Evolutionary conservation across 331 rosid species (phyloP), one percentile per base, ranked within the genome.

Genomic region (Quercus tomentella): DNA sequence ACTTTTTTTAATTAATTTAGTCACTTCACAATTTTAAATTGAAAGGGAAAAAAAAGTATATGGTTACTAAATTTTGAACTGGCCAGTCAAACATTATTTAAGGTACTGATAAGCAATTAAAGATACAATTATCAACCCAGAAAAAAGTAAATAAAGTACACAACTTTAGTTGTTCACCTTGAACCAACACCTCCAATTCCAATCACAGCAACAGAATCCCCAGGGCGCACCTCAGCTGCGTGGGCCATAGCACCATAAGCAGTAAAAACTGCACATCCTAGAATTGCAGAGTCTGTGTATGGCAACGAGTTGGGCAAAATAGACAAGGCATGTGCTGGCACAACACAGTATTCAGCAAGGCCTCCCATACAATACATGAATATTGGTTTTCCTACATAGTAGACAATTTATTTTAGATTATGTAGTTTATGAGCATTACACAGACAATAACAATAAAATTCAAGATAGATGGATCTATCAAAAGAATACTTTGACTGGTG

Each of bases 221-320:
- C 99, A 5, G 97, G 96, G 41, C 85, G 90, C 84, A 95, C 94
- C 87, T 91, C 71, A 75, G 99, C 99, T 0, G 97, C 99, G 86
- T 95, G 97, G 75, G 97, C 97, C 99, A 95, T 92, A 31, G 99
- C 97, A 54, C 99, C 99, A 79, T 95, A 95, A 54, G 99, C 99
- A 79, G 99, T 95, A 85, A 95, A 92, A 60, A 91, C 97, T n/a
- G 99, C 99, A 81, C 99, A 95, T 63, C 99, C 98, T 62, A 95
- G 79, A 84, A 95, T 89, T 79, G 97, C 97, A 76, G 99, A 92
- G 77, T 95, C 96, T 4, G 85, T 74, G 70, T 89, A 91, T 66
- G 99, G 97, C 92, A 95, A 72, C 20, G 96, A 87, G 37, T 85
- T 63, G 2, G 99, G 97, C 74, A 95, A 82, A 58, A 88, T 76